Base-by-base conservation (phyloP, 805 yeast species). In the Zygoascus flipseniorum region DNA sequence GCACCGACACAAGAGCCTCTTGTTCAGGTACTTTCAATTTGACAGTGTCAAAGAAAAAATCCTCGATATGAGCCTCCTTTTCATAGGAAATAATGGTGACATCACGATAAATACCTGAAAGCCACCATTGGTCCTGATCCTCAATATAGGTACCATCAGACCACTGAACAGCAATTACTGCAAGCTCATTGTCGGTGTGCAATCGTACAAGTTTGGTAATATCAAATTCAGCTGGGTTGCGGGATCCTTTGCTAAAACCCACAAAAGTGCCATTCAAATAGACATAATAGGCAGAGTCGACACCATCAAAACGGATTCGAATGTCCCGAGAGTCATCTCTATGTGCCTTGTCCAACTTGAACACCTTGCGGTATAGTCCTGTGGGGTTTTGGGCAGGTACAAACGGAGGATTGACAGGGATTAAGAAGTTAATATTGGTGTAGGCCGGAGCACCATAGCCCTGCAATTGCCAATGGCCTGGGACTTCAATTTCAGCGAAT, bases 61-160 rank as follows among this genome's bases (percentile, higher is more conserved):
- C 67, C 50, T 66, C 65, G 45, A 69, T 62, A 49, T 62, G 62
- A 18, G 68, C 69, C 20, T 41, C n/a, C n/a, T 53, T 56, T 35
- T 55, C 48, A 53, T 61, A 65, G 1, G 62, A 60, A 18, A 69
- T 54, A 11, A 68, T 46, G 43, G 63, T 61, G 5, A 70, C 74
- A 57, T 70, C 73, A 46, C 74, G 60, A 58, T 65, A 70, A 8
- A 70, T 70, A 14, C 74, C 74, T 41, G 69, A 65, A 26, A 69
- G 54, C 70, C 72, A 68, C 71, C 72, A 69, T 55, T 67, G 70
- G 55, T 69, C 72, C 52, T 69, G 72, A 51, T 68, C 72, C 52
- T 67, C 71, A 39, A 67, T 63, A 49, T 67, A 67, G 39, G 64
- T 52, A 8, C 69, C 64, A 37, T 63, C 64, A 8, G 68, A 64